A percentile compares a stretch with the other conserved stretches of the same genome.
Evolutionary conservation across 345 rosid genomes (phyloP).

Genomic region (Dipteronia sinensis): DNA sequence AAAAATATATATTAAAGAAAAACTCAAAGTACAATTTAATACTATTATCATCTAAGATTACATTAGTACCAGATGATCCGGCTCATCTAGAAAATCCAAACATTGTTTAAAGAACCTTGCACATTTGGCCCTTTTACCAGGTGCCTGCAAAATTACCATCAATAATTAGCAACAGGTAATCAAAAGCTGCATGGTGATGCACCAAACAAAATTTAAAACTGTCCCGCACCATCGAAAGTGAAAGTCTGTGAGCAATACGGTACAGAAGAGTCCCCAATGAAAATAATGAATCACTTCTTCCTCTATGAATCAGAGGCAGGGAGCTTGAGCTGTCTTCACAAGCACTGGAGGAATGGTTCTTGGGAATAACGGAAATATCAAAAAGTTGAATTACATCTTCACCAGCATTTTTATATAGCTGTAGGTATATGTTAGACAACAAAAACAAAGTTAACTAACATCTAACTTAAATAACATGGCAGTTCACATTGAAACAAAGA

Average conservation of each 20-base stretch:
- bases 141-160: slow-evolving; percentile 51
- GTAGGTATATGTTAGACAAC: slow-evolving; percentile 26
- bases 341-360: slow-evolving; percentile 54
- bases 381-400: slow-evolving; percentile 94
- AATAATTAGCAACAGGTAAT: slow-evolving; percentile 23
- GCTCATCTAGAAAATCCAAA: slow-evolving; percentile 80
- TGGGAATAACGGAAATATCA: slow-evolving; percentile 86
- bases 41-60: slow-evolving; percentile 16
- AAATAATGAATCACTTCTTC: slow-evolving; percentile 71
- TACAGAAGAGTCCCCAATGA: slow-evolving; percentile 90
- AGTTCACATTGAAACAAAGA: slow-evolving; percentile 8
- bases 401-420: slow-evolving; percentile 93
- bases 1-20: not conserved
- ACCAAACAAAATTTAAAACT: slow-evolving; percentile 13
- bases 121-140: slow-evolving; percentile 70
- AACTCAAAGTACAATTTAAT: not conserved
- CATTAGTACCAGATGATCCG: slow-evolving; percentile 74
- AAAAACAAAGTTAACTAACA: slow-evolving; percentile 13
- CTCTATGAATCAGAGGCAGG: slow-evolving; percentile 58
- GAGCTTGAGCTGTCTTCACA: slow-evolving; percentile 54
- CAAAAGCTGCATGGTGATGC: slow-evolving; percentile 11
- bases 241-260: slow-evolving; percentile 90
- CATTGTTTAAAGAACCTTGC: slow-evolving; percentile 77
- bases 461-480: not conserved
- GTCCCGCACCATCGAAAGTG: slow-evolving; percentile 73